Evolutionary conservation across 1,284 basidiomycete species (phyloP).

Genomic region (Peniophora sp.): DNA sequence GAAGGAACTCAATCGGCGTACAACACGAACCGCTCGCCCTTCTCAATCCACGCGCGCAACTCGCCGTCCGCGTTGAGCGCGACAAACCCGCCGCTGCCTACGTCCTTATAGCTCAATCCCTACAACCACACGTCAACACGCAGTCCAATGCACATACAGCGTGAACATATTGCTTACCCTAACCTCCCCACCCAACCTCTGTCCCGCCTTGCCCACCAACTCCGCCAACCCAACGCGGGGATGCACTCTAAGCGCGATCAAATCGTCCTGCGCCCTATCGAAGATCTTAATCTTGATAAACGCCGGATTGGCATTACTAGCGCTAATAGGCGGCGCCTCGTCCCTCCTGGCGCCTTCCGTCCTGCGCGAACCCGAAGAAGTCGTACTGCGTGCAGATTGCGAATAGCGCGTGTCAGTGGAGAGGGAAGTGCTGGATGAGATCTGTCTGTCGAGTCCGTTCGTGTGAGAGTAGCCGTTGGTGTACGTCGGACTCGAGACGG

Average conservation of each 20-base stretch:
- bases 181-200: slow-evolving; percentile 77
- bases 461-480: no score
- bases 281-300: slow-evolving; percentile 99
- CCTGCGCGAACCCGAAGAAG: slow-evolving; percentile 17
- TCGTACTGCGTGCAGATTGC: slow-evolving; percentile 2
- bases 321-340: slow-evolving; percentile 60
- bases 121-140: neutral
- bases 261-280: slow-evolving; percentile 83
- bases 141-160: no score
- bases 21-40: slow-evolving; percentile 82
- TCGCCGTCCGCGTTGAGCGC: slow-evolving; percentile 66
- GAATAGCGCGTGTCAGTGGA: no score
- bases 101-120: slow-evolving; percentile 69
- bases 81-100: slow-evolving; percentile 52
- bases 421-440: no score
- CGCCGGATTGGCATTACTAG: slow-evolving; percentile 68
- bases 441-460: no score
- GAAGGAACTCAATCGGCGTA: slow-evolving; percentile 57
- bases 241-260: slow-evolving; percentile 96
- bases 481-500: no score
- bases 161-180: slow-evolving; percentile 5
- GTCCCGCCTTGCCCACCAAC: slow-evolving; percentile 86
- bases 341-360: slow-evolving; percentile 37
- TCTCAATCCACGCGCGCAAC: slow-evolving; percentile 75
- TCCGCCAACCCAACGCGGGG: slow-evolving; percentile 83